A percentile compares a stretch with the other conserved stretches of the same genome.
Conservation (phyloP, 2,329 filamentous ascomycete genomes). For the Lizonia empirigonia region DNA sequence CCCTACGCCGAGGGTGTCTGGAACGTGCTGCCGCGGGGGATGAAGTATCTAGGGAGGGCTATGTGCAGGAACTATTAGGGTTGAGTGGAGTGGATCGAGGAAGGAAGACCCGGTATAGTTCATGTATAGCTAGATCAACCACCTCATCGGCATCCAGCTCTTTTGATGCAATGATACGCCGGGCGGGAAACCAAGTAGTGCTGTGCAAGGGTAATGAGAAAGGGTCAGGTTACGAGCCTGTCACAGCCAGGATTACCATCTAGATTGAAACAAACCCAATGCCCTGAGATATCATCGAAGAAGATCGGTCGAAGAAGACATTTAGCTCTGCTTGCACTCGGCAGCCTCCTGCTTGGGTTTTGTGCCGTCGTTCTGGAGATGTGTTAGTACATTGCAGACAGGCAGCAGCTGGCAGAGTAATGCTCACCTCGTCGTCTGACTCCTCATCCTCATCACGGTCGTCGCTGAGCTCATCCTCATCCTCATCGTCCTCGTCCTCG, state of each 20-base stretch:
- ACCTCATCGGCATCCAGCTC: constrained; percentile 27
- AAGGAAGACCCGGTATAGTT: constrained; percentile 31
- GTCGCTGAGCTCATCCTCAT: constrained; percentile 83
- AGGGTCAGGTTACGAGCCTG: constrained; percentile 19
- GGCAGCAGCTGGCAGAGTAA: neutral
- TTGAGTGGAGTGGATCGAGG: constrained; percentile 17
- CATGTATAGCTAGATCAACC: constrained; percentile 33
- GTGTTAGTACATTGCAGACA: constrained; percentile 20
- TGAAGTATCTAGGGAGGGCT: neutral
- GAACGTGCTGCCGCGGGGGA: neutral
- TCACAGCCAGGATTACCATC: constrained; percentile 29
- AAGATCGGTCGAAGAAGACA: constrained; percentile 24
- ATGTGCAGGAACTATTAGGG: constrained; percentile 17
- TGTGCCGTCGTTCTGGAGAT: constrained; percentile 46
- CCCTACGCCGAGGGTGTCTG: neutral
- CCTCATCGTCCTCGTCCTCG: constrained; percentile 91
- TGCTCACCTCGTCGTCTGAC: constrained; percentile 49
- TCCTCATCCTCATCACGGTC: constrained; percentile 75
- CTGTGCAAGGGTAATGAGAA: constrained; percentile 22
- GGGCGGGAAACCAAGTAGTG: constrained; percentile 27
- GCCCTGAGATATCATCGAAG: constrained; percentile 25
- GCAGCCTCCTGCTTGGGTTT: constrained; percentile 54
- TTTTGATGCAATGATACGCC: constrained; percentile 41
- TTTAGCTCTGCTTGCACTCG: constrained; percentile 54
- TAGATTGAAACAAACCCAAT: constrained; percentile 38